Percentiles rank a stretch among this genome's conserved stretches.
Conservation (phyloP, 2,329 filamentous ascomycete species). For the Trichoderma oligosporum region DNA sequence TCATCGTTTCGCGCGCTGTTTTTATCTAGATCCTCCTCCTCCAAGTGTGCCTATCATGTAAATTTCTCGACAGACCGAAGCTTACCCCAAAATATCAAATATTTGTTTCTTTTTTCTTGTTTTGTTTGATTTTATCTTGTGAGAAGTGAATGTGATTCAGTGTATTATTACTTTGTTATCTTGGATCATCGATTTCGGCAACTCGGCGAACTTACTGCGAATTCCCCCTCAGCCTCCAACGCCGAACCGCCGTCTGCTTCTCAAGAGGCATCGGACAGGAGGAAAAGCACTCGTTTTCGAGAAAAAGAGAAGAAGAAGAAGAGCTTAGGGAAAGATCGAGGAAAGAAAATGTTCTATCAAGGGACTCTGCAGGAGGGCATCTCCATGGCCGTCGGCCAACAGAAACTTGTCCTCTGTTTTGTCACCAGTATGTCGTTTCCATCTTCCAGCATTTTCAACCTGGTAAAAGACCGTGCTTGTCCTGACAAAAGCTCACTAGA, state of each 20-base stretch:
- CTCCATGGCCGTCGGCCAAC: conserved; percentile 65
- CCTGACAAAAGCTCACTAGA: conserved; percentile 45
- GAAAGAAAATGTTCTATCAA: conserved; percentile 67
- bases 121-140: too few species aligned
- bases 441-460: background rate
- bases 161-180: too few species aligned
- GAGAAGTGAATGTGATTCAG: too few species aligned
- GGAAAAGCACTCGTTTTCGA: too few species aligned
- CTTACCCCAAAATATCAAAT: too few species aligned
- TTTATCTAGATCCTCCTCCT: background rate
- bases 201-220: too few species aligned
- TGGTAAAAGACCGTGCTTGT: background rate
- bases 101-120: too few species aligned
- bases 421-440: conserved; percentile 59
- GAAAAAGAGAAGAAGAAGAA: background rate
- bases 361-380: conserved; percentile 81
- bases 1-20: conserved; percentile 6
- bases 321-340: too few species aligned
- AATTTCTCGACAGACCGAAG: conserved; percentile 1
- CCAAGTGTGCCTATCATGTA: background rate
- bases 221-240: too few species aligned
- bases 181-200: too few species aligned
- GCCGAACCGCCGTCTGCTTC: too few species aligned
- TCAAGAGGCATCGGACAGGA: background rate
- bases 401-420: conserved; percentile 80